These are phyloP conservation scores for Aspergillus thermomutatus DNA, from an alignment of 2,329 filamentous ascomycete genomes.

Conservation along the genomic window DNA sequence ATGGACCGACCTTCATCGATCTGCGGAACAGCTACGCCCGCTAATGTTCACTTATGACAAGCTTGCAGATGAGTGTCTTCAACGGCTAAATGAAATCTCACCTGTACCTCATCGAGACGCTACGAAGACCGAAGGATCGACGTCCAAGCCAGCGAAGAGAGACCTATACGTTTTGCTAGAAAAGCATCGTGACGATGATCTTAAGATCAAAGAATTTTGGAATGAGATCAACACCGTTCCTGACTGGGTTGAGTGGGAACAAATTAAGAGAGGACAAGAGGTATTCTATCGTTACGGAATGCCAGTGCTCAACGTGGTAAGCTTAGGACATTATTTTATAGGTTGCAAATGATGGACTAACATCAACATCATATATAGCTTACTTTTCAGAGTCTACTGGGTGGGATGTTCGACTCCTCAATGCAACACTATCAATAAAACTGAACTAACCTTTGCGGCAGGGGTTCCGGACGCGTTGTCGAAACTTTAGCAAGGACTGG, in stretches of 20 bases:
- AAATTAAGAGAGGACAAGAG: constrained; percentile 70
- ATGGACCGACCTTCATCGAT: constrained; percentile 64
- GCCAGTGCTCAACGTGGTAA: constrained; percentile 56
- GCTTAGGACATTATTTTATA: constrained; percentile 5
- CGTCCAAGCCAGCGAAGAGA: constrained; percentile 36
- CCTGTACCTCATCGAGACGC: constrained; percentile 25
- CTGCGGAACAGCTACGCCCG: constrained; percentile 56
- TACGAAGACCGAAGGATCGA: constrained; percentile 1
- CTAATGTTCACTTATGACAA: constrained; percentile 66
- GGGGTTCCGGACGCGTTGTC: constrained; percentile 67
- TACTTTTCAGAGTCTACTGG: constrained; percentile 29
- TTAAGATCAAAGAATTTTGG: constrained; percentile 60
- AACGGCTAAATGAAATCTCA: constrained; percentile 61
- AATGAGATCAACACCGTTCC: constrained; percentile 63
- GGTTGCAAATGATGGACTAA: not conserved
- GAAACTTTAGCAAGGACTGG: constrained; percentile 72
- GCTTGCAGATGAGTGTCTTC: constrained; percentile 63
- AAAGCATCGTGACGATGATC: constrained; percentile 56
- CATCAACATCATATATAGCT: constrained; percentile 15
- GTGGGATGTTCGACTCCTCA: constrained; percentile 23
- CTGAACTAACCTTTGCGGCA: constrained; percentile 12
- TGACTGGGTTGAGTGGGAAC: constrained; percentile 73
- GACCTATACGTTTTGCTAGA: constrained; percentile 64
- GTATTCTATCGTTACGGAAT: constrained; percentile 75
- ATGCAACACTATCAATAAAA: not conserved